phyloP scores from a whole-genome alignment of 1,284 basidiomycete genomes.

The Sporisorium iseilematis-ciliati region DNA sequence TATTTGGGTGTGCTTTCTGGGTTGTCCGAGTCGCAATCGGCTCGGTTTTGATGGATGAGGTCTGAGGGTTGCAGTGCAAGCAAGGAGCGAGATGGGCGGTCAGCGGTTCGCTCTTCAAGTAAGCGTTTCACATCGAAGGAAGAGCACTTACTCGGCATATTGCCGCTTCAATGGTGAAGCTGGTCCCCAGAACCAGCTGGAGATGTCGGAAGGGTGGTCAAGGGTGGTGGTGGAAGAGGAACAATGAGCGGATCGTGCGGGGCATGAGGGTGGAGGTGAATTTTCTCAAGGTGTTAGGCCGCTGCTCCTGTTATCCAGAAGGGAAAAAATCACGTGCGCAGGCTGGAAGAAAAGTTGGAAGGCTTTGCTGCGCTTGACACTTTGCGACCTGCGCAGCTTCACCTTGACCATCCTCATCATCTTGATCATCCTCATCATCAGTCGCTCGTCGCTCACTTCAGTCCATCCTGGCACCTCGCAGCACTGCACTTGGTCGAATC shows the following conservation, averaged over 20 bases:
- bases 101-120: no score
- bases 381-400: not conserved
- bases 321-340: constrained; percentile 28
- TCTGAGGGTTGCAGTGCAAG: not conserved
- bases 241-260: not conserved
- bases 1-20: constrained; percentile 4
- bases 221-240: constrained; percentile 9
- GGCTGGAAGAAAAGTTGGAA: constrained; percentile 37
- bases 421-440: constrained; percentile 1
- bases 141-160: no score
- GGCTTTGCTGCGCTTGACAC: constrained; percentile 16
- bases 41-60: not conserved
- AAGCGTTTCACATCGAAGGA: no score
- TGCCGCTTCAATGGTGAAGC: no score
- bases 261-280: constrained; percentile 11
- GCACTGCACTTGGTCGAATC: no score
- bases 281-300: constrained; percentile 15
- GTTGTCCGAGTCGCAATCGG: constrained; percentile 4
- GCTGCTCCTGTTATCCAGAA: not conserved
- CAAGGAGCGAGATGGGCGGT: no score
- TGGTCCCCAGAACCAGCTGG: not conserved
- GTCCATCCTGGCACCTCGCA: no score
- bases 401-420: not conserved
- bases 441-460: constrained; percentile 1
- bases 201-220: not conserved